Evolutionary conservation across 331 rosid species (phyloP), one percentile per base, ranked within the genome.

Genomic region (Acacia concinna): DNA sequence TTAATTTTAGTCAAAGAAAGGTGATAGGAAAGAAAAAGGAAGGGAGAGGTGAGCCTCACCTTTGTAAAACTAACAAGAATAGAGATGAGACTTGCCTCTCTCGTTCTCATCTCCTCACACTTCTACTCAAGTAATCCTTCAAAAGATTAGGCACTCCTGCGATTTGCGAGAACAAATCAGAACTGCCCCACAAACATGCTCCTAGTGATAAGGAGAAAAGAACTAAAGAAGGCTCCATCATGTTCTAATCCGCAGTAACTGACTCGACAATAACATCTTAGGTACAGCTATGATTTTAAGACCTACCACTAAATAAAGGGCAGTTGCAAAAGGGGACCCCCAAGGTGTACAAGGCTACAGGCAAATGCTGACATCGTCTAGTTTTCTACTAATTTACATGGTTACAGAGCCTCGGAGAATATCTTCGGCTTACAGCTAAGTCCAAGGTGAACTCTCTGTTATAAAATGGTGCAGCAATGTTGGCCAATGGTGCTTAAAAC

Each of bases 321-420:
- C 18, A 40, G 60, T 65, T 46, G 38, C 21, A 65, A 72, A 17
- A 13, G 43, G 12, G 52, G n/a, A n/a, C n/a, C n/a, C n/a, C n/a
- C n/a, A n/a, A 8, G 81, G 81, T 12, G 23, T 34, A 18, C 2
- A 49, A n/a, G 32, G 60, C 28, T 62, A 62, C 78, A 52, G 67
- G 63, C 35, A 23, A 82, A 71, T 66, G 68, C 51, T 47, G 27
- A 80, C 38, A 12, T 44, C 69, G 38, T 59, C 82, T 85, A 85
- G 81, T 43, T 64, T 76, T 82, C 88, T 88, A 88, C 70, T 67
- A 83, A 83, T 86, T 65, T 90, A 90, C 94, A 90, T 41, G 73
- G 74, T 71, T 80, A 76, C 83, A 81, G 27, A 52, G 78, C 73
- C 82, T 83, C 78, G 49, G 59, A 63, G 60, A 84, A 76, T 60